phyloP scores from a whole-genome alignment of 2,329 filamentous ascomycete species.

The Talaromyces sp. region DNA sequence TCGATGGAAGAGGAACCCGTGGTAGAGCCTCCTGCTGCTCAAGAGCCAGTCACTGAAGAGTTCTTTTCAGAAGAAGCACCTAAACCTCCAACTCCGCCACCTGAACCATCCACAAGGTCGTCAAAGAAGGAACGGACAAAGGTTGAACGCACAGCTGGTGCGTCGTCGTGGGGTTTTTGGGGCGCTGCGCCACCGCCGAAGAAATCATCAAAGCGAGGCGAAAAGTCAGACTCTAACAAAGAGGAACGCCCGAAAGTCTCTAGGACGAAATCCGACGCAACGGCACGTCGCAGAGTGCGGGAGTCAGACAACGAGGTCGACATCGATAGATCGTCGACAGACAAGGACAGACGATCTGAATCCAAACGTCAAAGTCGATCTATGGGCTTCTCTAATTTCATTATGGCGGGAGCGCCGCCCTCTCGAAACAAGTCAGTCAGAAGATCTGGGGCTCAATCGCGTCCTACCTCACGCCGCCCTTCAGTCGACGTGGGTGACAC shows the following conservation, averaged over 20 bases:
- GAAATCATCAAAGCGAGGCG: conserved; percentile 48
- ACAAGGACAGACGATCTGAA: conserved; percentile 58
- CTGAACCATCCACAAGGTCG: conserved; percentile 55
- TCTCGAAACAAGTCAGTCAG: conserved; percentile 64
- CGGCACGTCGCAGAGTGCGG: conserved; percentile 56
- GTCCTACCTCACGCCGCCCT: conserved; percentile 58
- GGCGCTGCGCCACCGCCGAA: conserved; percentile 51
- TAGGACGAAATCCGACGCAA: conserved; percentile 57
- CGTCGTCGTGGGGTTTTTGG: conserved; percentile 74
- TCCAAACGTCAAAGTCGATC: conserved; percentile 53
- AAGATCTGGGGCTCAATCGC: conserved; percentile 56
- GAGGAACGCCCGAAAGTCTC: conserved; percentile 41
- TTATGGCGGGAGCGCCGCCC: conserved; percentile 63
- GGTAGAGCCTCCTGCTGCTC: conserved; percentile 20
- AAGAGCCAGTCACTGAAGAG: conserved; percentile 25
- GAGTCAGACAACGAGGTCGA: conserved; percentile 60
- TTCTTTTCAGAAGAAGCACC: conserved; percentile 20
- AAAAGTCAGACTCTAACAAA: conserved; percentile 36
- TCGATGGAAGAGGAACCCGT: conserved; percentile 17
- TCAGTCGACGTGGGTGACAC: conserved; percentile 62
- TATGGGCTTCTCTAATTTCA: conserved; percentile 56
- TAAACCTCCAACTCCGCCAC: conserved; percentile 44
- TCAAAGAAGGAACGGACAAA: conserved; percentile 73
- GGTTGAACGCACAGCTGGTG: conserved; percentile 64
- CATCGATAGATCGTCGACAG: conserved; percentile 53